Evolutionary conservation across 176 grass and related monocot genomes (phyloP), one percentile per base, ranked within the genome.

Genomic region (bread wheat (Triticum aestivum)): DNA sequence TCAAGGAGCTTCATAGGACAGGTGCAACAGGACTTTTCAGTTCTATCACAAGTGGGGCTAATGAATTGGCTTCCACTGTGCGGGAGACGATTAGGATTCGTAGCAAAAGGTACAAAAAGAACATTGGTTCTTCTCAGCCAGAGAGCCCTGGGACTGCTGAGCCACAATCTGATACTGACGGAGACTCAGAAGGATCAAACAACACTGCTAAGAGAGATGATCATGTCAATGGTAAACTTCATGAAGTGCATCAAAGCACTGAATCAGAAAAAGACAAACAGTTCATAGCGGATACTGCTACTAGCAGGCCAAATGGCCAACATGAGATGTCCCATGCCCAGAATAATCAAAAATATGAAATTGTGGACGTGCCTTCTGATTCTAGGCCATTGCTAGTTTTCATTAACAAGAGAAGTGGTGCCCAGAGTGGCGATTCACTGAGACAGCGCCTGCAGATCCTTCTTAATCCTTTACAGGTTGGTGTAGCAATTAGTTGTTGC

Each of bases 321-420:
- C 69, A 26, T 80, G 77, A 88, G 23, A 82, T 86, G 79, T 81
- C 82, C 69, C 69, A 65, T 21, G 64, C 69, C 85, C 89, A 86
- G 51, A 89, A 86, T 80, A 85, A 88, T 87, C 84, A 96, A 70
- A 93, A 89, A 54, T 88, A 90, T 69, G 92, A 91, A 85, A 85
- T 94, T 76, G 74, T 82, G 52, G 91, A 89, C 2, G 73, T 92
- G 33, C 87, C 92, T 89, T 83, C 90, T 81, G 90, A 97, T 92
- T 86, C 82, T 45, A 90, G 95, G 80, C 95, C 95, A 17, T 84
- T 97, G 18, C 73, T 97, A 78, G 95, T 97, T 72, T 97, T 97
- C 26, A 82, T 97, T 68, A 97, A 97, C 90, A 97, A 97, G 88
- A 94, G 84, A 94, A 97, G 95, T 66, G 95, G 95, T 76, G 90